Base-by-base conservation (phyloP, 257 asterid species). In the Petunia secreta region DNA sequence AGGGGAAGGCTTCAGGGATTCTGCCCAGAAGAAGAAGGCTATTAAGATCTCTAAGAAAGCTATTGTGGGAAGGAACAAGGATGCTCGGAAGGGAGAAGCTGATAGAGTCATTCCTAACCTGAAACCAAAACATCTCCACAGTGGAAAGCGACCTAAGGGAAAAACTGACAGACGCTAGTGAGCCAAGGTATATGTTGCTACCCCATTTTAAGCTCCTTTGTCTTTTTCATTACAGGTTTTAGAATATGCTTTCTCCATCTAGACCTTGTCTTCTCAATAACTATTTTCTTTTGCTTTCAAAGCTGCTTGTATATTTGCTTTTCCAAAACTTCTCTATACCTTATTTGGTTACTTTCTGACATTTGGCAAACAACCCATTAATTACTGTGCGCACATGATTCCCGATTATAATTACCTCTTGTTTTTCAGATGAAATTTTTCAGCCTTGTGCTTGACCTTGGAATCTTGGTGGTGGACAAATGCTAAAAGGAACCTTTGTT, bases 61-160 rank as follows among this genome's bases (percentile, higher is more conserved):
- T 34, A 85, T 76, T 69, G 87, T 82, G 85, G 85, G 86, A 75
- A 90, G 97, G 88, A 96, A 94, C 86, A 94, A 91, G 91, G 91
- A 90, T 39, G 99, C 99, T 52, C 88, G 92, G 3, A 87, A 81
- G 77, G 99, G 99, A 84, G 98, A 92, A 88, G 90, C 91, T 0
- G 99, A 96, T 81, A 92, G 99, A 84, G 93, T 88, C 73, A 94
- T 96, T 83, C 98, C 98, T 79, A 78, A 84, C 55, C 89, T 89
- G 83, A 94, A 48, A 79, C 99, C 98, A 8, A 94, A 96, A 43
- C 99, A 96, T 79, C 87, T 96, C 89, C 91, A 84, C 69, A 85
- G 97, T 11, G 99, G 98, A 84, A 96, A 96, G 86, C 92, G 99
- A 3, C 83, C 90, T 53, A 91, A 3, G 37, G 98, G 99, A 43